Evolutionary conservation across 148 eudicot genomes (phyloP), one percentile per base, ranked within the genome.

Genomic region (Rhododendron williamsianum): DNA sequence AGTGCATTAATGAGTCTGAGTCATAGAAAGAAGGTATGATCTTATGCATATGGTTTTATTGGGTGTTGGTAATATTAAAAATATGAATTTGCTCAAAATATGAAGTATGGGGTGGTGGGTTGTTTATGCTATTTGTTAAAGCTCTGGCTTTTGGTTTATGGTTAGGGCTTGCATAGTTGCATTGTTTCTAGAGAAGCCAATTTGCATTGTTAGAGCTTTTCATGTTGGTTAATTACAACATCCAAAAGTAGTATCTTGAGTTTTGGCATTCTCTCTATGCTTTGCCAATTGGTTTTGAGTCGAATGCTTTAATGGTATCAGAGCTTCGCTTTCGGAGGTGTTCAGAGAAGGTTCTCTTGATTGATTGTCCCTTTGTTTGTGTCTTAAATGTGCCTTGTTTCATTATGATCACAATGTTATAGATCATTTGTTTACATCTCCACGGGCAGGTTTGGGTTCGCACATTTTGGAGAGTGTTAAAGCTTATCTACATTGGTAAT

Each of bases 1-100:
- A 89, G 43, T 89, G 84, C 11, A 80, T 93, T 49, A 30, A 84
- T 30, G 93, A 93, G 13, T 93, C 93, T 2, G 98, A 96, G 67
- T 60, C 89, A 72, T 90, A 87, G 85, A 81, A 86, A 19, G 90
- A 90, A 91, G 98, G 98, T 94, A 85, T 12, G 38, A 7, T 21
- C 12, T 65, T 25, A 67, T 67, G 35, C 33, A 25, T 10, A 9
- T 67, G 15, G 33, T 65, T 10, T 65, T 65, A 2, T 65, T n/a
- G 10, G 71, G 12, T 65, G 5, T 54, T 52, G 56, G 56, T 52
- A 52, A 16, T 52, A 52, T 52, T 18, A 52, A 15, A 15, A 4
- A 52, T 52, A 15, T 16, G 19, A 16, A 54, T 3, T 15, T 54
- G 19, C 6, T 54, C 60, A 54, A 54, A 54, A 54, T 54, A 18